phyloP scores from a whole-genome alignment of 495 filamentous ascomycete species.

The Annulohypoxylon stygium region DNA sequence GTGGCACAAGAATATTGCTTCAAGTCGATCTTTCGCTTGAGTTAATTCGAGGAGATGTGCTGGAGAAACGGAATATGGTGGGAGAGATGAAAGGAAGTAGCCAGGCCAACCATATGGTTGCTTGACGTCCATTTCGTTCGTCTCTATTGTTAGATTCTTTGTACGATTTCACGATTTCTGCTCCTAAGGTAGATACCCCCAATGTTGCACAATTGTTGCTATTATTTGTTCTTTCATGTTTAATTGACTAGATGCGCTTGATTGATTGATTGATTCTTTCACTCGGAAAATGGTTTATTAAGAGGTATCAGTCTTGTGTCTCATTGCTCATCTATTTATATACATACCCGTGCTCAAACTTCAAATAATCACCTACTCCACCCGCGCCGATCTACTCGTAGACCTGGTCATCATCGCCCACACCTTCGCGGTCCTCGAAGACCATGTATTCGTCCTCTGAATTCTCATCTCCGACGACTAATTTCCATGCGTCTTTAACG shows the following conservation, averaged over 20 bases:
- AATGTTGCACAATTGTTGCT: background rate
- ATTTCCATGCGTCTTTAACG: constrained; percentile 74
- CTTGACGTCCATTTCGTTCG: background rate
- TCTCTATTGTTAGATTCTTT: background rate
- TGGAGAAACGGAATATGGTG: background rate
- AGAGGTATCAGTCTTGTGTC: constrained; percentile 1
- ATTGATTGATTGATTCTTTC: background rate
- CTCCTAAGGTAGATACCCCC: background rate
- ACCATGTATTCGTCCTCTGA: constrained; percentile 72
- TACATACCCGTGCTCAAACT: background rate
- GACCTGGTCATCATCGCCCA: constrained; percentile 61
- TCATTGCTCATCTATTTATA: background rate
- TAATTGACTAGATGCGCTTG: background rate
- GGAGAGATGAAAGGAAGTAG: background rate
- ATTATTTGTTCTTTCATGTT: background rate
- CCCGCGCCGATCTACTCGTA: constrained; percentile 35
- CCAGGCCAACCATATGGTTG: background rate
- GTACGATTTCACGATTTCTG: background rate
- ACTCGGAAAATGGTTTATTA: background rate
- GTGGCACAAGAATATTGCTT: background rate
- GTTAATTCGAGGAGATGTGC: background rate
- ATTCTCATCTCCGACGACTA: constrained; percentile 67
- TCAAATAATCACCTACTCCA: background rate
- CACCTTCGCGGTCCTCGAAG: constrained; percentile 67
- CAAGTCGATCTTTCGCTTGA: constrained; percentile 1